Conservation (phyloP, 352 stramenopile species). For the Phytophthora podocarpi region DNA sequence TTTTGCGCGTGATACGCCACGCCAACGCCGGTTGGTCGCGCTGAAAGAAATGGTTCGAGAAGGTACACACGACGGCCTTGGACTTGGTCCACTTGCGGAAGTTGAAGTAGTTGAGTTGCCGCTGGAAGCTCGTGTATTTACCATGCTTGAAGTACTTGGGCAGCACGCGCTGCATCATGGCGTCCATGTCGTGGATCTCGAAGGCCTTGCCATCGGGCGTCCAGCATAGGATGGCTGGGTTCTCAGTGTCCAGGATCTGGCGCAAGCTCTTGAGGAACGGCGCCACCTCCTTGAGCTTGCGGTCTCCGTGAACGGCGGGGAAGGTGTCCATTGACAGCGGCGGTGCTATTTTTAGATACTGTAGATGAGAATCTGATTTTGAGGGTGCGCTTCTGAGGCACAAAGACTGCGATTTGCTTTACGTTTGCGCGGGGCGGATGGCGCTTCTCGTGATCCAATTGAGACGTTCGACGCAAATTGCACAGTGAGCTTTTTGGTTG, state of each 20-base stretch:
- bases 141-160: constrained; percentile 94
- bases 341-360: constrained; percentile 1
- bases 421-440: constrained; percentile 1
- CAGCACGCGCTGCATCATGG: constrained; percentile 82
- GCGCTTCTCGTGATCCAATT: constrained; percentile 10
- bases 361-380: constrained; percentile 8
- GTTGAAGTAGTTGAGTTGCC: constrained; percentile 95
- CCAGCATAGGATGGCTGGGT: constrained; percentile 51
- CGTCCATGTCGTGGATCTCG: constrained; percentile 73
- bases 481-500: constrained; percentile 4
- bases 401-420: constrained; percentile 19
- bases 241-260: constrained; percentile 63
- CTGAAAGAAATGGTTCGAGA: constrained; percentile 71
- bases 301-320: too few species aligned
- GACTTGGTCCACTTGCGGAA: constrained; percentile 93
- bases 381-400: constrained; percentile 15
- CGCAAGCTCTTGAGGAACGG: constrained; percentile 76
- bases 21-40: constrained; percentile 60
- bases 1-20: constrained; percentile 72
- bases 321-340: neutral
- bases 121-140: constrained; percentile 94
- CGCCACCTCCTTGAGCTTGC: constrained; percentile 54
- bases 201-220: constrained; percentile 60
- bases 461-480: constrained; percentile 10
- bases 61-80: constrained; percentile 74